Percentiles rank a stretch among this genome's conserved stretches.
These are phyloP conservation scores for Periconia macrospinosa DNA, from an alignment of 2,329 filamentous ascomycete genomes.

Conservation along the genomic window DNA sequence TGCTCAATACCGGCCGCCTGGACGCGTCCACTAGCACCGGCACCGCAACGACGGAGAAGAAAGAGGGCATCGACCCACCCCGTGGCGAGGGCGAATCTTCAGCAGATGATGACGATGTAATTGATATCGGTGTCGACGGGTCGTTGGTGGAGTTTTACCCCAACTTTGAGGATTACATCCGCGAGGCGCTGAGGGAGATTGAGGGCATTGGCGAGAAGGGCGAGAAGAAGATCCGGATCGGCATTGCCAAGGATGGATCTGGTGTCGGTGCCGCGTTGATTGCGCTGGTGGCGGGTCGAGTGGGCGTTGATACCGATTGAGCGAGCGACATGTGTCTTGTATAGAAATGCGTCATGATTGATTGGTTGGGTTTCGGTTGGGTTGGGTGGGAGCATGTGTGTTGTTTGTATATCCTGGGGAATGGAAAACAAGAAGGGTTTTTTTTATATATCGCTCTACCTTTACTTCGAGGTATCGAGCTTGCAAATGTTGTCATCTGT, in stretches of 20 bases:
- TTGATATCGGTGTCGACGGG: slow-evolving; percentile 94
- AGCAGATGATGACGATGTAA: slow-evolving; percentile 63
- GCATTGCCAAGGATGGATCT: slow-evolving; percentile 94
- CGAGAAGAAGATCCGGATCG: slow-evolving; percentile 86
- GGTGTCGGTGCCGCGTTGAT: slow-evolving; percentile 95
- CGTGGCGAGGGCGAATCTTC: slow-evolving; percentile 34
- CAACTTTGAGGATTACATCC: slow-evolving; percentile 83
- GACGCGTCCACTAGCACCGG: slow-evolving; percentile 25
- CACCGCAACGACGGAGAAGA: slow-evolving; percentile 42
- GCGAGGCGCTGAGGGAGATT: slow-evolving; percentile 76
- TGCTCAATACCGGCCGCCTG: slow-evolving; percentile 78
- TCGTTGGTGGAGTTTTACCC: slow-evolving; percentile 96
- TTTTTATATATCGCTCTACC: no score
- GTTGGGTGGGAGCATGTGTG: no score
- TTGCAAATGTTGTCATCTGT: no score
- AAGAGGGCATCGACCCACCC: slow-evolving; percentile 35
- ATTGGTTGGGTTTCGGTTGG: no score
- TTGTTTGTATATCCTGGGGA: no score
- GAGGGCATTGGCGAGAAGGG: slow-evolving; percentile 76
- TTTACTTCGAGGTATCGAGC: no score
- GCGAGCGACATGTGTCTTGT: not conserved
- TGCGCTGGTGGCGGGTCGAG: slow-evolving; percentile 78
- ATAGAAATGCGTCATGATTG: no score
- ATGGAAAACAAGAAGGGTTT: no score
- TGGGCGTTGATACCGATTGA: slow-evolving; percentile 12